Evolutionary conservation across 2,329 filamentous ascomycete species (phyloP).

Genomic region (Hypoxylon sp.): DNA sequence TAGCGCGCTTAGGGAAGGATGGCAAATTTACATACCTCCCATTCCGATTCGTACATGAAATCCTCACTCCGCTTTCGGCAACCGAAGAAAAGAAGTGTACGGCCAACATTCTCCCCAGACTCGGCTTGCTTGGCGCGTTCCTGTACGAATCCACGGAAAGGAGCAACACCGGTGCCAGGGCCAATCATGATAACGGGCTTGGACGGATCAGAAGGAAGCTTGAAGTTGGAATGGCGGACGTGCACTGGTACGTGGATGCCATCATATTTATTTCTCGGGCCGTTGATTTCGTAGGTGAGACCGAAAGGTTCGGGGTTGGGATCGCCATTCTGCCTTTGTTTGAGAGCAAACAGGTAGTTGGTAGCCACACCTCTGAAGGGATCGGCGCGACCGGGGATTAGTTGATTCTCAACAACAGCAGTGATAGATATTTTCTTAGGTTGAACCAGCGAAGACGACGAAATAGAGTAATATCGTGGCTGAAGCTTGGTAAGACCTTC

Average conservation of each 20-base stretch:
- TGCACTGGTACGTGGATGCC: constrained; percentile 95
- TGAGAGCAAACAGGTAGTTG: constrained; percentile 94
- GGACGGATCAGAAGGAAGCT: constrained; percentile 92
- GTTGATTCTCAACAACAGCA: constrained; percentile 88
- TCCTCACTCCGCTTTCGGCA: constrained; percentile 91
- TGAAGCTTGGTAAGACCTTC: constrained; percentile 95
- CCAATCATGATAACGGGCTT: constrained; percentile 97
- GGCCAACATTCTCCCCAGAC: constrained; percentile 84
- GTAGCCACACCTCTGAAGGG: constrained; percentile 93
- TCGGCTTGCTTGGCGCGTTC: constrained; percentile 88
- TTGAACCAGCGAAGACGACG: constrained; percentile 93
- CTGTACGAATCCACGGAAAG: constrained; percentile 95
- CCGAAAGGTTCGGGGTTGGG: constrained; percentile 84
- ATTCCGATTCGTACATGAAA: constrained; percentile 92
- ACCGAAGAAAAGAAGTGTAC: constrained; percentile 92
- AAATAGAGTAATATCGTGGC: constrained; percentile 99
- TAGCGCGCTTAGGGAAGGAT: constrained; percentile 15
- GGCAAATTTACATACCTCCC: constrained; percentile 75
- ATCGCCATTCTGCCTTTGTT: constrained; percentile 95
- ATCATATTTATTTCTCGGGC: constrained; percentile 96
- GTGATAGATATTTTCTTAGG: constrained; percentile 96
- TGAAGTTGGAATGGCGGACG: constrained; percentile 98
- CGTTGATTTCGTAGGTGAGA: constrained; percentile 85
- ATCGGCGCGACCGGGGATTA: constrained; percentile 80
- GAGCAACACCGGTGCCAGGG: constrained; percentile 94